A percentile compares a stretch with the other conserved stretches of the same genome.
These are phyloP conservation scores for Termitomyces sp. DNA, from an alignment of 768 basidiomycete genomes.

Conservation along the genomic window DNA sequence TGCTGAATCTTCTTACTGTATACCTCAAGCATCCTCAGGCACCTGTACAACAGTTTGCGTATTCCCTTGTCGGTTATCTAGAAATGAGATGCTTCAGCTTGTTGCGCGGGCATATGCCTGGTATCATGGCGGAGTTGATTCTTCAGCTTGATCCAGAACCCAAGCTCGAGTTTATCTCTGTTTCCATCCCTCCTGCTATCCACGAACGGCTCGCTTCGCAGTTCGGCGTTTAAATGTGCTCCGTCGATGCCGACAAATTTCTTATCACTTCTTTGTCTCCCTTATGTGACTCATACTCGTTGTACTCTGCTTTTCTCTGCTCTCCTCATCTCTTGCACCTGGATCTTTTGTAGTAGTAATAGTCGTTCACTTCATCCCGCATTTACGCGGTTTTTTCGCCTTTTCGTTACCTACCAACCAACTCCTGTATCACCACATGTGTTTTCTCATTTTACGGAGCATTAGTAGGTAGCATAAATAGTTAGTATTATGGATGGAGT, in stretches of 20 bases:
- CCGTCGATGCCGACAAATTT: neutral
- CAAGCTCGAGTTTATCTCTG: conserved; percentile 90
- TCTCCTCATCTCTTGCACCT: conserved; percentile 44
- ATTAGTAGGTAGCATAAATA: conserved; percentile 52
- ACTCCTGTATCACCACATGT: neutral
- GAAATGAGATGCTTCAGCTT: conserved; percentile 93
- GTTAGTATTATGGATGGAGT: conserved; percentile 34
- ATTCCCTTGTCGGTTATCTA: conserved; percentile 97
- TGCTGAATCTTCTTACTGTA: conserved; percentile 85
- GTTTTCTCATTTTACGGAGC: conserved; percentile 40
- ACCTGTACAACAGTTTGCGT: conserved; percentile 92
- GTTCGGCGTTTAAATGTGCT: conserved; percentile 69
- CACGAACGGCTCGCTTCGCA: conserved; percentile 83
- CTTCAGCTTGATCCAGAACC: conserved; percentile 91
- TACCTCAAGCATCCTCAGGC: conserved; percentile 97
- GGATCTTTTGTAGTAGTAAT: conserved; percentile 45
- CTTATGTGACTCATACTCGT: conserved; percentile 19
- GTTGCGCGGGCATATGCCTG: conserved; percentile 80
- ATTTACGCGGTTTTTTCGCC: conserved; percentile 2
- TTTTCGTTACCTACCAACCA: conserved; percentile 10
- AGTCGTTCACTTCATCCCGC: conserved; percentile 18
- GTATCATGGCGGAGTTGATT: conserved; percentile 88
- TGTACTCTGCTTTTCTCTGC: conserved; percentile 20
- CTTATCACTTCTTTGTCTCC: neutral
- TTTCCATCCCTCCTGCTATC: conserved; percentile 91